A percentile compares a stretch with the other conserved stretches of the same genome.
phyloP scores from a whole-genome alignment of 495 filamentous ascomycete species.

The Aspergillus wentii region DNA sequence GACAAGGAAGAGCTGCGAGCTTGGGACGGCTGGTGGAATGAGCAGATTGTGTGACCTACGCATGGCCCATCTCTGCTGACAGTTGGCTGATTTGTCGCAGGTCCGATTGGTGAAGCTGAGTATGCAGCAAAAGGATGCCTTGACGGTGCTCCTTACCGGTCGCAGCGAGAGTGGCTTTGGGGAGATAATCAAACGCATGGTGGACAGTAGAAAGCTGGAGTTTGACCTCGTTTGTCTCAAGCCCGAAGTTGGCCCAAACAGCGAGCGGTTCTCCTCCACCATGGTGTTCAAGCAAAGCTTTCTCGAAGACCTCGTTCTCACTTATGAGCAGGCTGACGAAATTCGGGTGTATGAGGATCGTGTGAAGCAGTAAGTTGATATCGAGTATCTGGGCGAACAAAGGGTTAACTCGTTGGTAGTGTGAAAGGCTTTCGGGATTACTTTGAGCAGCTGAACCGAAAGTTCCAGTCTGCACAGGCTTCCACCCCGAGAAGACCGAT shows the following conservation, averaged over 20 bases:
- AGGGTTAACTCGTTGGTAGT: constrained; percentile 26
- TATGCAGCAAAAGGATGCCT: constrained; percentile 80
- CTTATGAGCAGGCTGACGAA: constrained; percentile 77
- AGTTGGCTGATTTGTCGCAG: constrained; percentile 33
- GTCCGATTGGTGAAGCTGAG: constrained; percentile 76
- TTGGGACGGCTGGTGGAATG: constrained; percentile 98
- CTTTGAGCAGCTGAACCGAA: constrained; percentile 65
- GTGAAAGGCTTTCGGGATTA: constrained; percentile 79
- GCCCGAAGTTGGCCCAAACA: constrained; percentile 72
- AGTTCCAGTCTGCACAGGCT: constrained; percentile 25
- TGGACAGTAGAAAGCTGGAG: constrained; percentile 67
- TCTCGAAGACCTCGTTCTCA: constrained; percentile 71
- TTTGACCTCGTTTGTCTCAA: constrained; percentile 92
- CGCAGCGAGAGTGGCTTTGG: constrained; percentile 71
- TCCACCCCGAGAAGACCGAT: constrained; percentile 53
- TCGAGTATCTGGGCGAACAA: neutral
- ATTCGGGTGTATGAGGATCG: constrained; percentile 69
- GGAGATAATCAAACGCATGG: constrained; percentile 78
- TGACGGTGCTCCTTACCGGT: constrained; percentile 88
- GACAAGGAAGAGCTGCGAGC: constrained; percentile 76
- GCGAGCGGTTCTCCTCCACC: constrained; percentile 69
- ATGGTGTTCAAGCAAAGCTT: constrained; percentile 87
- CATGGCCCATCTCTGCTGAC: neutral
- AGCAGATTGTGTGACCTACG: constrained; percentile 60
- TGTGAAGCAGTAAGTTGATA: constrained; percentile 51